These are phyloP conservation scores for Trichoderma reesei DNA, from an alignment of 495 filamentous ascomycete species.

Conservation along the genomic window DNA sequence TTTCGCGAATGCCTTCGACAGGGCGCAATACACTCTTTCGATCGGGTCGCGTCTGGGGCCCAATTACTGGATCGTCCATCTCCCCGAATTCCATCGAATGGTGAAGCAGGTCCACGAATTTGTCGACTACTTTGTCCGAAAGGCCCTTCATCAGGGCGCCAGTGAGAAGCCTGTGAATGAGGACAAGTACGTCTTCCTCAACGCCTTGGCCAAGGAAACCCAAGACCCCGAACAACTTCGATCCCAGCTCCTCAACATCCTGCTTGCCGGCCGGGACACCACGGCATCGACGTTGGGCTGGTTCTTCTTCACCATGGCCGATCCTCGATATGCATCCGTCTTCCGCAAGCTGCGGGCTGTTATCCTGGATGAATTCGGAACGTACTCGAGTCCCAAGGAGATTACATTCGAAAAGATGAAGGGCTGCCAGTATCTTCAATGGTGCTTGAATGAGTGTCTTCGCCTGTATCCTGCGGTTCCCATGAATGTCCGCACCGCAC, in stretches of 20 bases:
- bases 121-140: constrained; percentile 9
- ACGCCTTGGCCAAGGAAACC: constrained; percentile 52
- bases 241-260: constrained; percentile 54
- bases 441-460: constrained; percentile 39
- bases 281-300: constrained; percentile 49
- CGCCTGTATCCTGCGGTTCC: constrained; percentile 30
- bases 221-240: constrained; percentile 49
- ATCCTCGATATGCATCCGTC: constrained; percentile 29
- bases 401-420: constrained; percentile 31
- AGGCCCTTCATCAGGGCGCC: constrained; percentile 12
- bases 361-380: constrained; percentile 42
- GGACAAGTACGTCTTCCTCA: constrained; percentile 50
- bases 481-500: constrained; percentile 32
- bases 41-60: not conserved
- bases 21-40: not conserved
- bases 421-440: constrained; percentile 34
- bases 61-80: not conserved
- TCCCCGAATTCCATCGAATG: not conserved
- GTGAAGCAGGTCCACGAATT: not conserved
- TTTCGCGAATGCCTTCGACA: constrained; percentile 11
- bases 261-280: constrained; percentile 51
- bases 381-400: constrained; percentile 37
- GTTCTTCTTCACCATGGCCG: constrained; percentile 42
- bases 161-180: constrained; percentile 12
- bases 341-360: constrained; percentile 37